Evolutionary conservation across 192 early-diverging fungal species (phyloP).

Genomic region (Umbelopsis ramanniana): DNA sequence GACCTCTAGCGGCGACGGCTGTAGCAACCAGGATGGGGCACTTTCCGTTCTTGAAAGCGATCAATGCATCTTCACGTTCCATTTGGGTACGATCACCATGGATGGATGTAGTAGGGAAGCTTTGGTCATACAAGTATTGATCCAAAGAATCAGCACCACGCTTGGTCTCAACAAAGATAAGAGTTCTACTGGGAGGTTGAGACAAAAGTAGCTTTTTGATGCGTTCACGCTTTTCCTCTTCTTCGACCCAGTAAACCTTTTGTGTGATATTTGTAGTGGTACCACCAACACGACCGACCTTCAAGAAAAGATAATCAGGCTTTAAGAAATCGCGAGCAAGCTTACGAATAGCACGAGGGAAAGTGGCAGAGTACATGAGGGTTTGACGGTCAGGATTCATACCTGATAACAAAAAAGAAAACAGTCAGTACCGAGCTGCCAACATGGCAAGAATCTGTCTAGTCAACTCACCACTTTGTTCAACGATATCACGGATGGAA

Average conservation of each 20-base stretch:
- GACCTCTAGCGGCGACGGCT: conserved; percentile 77
- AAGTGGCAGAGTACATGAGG: conserved; percentile 98
- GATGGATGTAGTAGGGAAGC: conserved; percentile 83
- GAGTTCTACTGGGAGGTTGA: conserved; percentile 62
- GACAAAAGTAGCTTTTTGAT: conserved; percentile 52
- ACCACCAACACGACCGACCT: conserved; percentile 89
- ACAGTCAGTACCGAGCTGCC: background rate
- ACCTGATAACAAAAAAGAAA: background rate
- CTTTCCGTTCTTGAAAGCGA: conserved; percentile 69
- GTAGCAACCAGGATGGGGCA: conserved; percentile 74
- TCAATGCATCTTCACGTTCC: conserved; percentile 77
- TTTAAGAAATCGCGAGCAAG: conserved; percentile 92
- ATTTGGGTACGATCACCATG: conserved; percentile 84
- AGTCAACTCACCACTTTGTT: conserved; percentile 35
- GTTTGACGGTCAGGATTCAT: conserved; percentile 70
- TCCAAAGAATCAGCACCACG: conserved; percentile 77
- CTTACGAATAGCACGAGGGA: conserved; percentile 88
- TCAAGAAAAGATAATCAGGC: conserved; percentile 75
- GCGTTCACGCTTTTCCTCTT: conserved; percentile 34
- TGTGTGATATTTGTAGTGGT: conserved; percentile 93
- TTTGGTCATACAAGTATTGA: conserved; percentile 64
- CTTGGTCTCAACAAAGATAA: conserved; percentile 88
- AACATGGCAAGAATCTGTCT: background rate
- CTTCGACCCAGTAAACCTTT: conserved; percentile 43
- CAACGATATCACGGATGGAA: conserved; percentile 87